These are phyloP conservation scores for Phalaenopsis aphrodite DNA, from an alignment of 106 monocot species.

Conservation along the genomic window DNA sequence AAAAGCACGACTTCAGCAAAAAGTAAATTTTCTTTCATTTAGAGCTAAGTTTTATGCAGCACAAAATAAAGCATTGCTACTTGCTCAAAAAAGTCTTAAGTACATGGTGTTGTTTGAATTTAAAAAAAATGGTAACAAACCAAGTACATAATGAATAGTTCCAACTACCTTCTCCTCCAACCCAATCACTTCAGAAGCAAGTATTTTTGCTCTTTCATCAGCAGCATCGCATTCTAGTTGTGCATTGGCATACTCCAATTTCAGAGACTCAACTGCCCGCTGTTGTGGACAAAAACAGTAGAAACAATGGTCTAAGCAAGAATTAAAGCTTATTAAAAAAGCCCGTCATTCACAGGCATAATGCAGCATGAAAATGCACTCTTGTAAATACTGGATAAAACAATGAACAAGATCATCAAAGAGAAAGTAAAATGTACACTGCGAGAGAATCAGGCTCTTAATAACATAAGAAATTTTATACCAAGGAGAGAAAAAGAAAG, in stretches of 20 bases:
- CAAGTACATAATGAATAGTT: neutral
- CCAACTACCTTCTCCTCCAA: conserved; percentile 87
- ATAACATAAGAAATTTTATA: neutral
- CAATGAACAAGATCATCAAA: neutral
- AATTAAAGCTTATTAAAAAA: neutral
- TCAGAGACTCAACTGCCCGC: conserved; percentile 60
- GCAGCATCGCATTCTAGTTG: conserved; percentile 91
- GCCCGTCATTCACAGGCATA: neutral
- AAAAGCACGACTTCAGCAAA: neutral
- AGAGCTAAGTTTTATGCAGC: neutral
- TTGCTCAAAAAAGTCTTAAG: neutral
- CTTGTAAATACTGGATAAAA: neutral
- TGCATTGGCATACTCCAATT: conserved; percentile 79
- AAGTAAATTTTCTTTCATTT: neutral
- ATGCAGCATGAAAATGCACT: neutral
- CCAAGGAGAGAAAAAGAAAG: neutral
- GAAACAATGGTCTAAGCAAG: conserved; percentile 4
- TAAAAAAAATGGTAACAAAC: neutral
- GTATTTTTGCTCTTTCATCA: conserved; percentile 92
- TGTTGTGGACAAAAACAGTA: conserved; percentile 19
- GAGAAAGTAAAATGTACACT: neutral
- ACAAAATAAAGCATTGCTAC: neutral
- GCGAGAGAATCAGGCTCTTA: neutral
- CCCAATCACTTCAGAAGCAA: conserved; percentile 89
- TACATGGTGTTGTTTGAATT: neutral